Evolutionary conservation across 805 yeast species (phyloP).

Genomic region (Ogataea nakhonphanomensis): DNA sequence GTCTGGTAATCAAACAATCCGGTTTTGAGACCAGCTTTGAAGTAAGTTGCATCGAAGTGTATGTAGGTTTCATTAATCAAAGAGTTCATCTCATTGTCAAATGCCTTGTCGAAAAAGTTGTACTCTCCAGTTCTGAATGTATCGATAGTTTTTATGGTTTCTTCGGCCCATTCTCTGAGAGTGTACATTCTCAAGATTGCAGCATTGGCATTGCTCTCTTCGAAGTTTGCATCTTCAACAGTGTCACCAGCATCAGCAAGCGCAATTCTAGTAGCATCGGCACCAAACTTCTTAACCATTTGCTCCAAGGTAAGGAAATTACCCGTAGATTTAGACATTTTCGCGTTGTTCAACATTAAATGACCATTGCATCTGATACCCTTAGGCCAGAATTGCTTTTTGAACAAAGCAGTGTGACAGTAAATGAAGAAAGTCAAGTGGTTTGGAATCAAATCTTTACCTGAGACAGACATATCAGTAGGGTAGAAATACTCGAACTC

Average conservation of each 20-base stretch:
- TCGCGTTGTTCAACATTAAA: conserved; percentile 88
- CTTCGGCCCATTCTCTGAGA: conserved; percentile 95
- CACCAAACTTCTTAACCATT: conserved; percentile 85
- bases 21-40: conserved; percentile 82
- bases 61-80: conserved; percentile 71
- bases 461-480: conserved; percentile 85
- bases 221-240: conserved; percentile 96
- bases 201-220: conserved; percentile 94
- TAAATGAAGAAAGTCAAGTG: conserved; percentile 95
- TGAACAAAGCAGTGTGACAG: conserved; percentile 90
- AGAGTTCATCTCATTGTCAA: conserved; percentile 88
- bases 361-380: conserved; percentile 97
- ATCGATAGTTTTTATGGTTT: conserved; percentile 49
- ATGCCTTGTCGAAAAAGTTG: conserved; percentile 81
- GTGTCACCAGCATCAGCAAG: conserved; percentile 98
- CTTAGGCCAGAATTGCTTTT: conserved; percentile 85
- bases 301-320: conserved; percentile 90
- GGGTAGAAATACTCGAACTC: conserved; percentile 98
- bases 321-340: conserved; percentile 98
- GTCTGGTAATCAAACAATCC: conserved; percentile 94
- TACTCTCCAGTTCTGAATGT: conserved; percentile 54
- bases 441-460: conserved; percentile 96
- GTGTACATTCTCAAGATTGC: conserved; percentile 91
- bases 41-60: conserved; percentile 69
- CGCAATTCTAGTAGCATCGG: conserved; percentile 96